phyloP scores from a whole-genome alignment of 225 moss, liverwort and hornwort species.

The Takakia lepidozioides region DNA sequence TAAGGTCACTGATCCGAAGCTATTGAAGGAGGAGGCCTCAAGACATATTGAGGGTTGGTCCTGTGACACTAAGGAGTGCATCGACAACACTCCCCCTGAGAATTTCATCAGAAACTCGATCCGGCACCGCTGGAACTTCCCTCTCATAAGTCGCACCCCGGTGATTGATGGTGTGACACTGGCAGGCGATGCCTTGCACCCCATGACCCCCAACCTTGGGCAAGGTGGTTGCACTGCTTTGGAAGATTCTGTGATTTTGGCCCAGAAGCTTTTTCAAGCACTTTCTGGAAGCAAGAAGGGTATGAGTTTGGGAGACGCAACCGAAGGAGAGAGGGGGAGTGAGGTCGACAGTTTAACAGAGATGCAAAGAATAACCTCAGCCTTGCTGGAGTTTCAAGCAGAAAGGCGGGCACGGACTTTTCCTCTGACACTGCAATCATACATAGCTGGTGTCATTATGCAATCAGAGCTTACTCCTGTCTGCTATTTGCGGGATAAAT shows the following conservation, averaged over 20 bases:
- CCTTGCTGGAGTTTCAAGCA: constrained; percentile 14
- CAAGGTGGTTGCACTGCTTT: constrained; percentile 64
- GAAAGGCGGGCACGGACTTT: constrained; percentile 5
- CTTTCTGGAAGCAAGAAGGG: background rate
- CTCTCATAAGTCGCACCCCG: constrained; percentile 15
- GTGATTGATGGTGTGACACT: constrained; percentile 38
- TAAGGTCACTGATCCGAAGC: constrained; percentile 17
- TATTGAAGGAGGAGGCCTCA: constrained; percentile 40
- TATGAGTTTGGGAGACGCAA: constrained; percentile 17
- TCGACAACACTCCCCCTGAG: constrained; percentile 23
- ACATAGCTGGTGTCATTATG: constrained; percentile 2
- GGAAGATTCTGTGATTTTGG: constrained; percentile 58
- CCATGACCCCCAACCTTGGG: constrained; percentile 51
- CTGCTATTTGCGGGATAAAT: constrained; percentile 5
- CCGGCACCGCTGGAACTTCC: constrained; percentile 37
- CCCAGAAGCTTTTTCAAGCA: constrained; percentile 14
- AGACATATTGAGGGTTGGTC: constrained; percentile 15
- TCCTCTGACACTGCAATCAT: background rate
- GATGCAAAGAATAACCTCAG: background rate
- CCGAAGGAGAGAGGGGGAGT: background rate
- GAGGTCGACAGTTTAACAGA: too few relatives aligned
- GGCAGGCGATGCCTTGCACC: constrained; percentile 64
- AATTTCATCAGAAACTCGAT: constrained; percentile 18
- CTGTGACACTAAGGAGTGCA: constrained; percentile 11
- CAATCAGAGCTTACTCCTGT: constrained; percentile 5